Percentiles rank a stretch among this genome's conserved stretches.
These are phyloP conservation scores for Rosa rugosa DNA, from an alignment of 306 rosid species.

Conservation along the genomic window DNA sequence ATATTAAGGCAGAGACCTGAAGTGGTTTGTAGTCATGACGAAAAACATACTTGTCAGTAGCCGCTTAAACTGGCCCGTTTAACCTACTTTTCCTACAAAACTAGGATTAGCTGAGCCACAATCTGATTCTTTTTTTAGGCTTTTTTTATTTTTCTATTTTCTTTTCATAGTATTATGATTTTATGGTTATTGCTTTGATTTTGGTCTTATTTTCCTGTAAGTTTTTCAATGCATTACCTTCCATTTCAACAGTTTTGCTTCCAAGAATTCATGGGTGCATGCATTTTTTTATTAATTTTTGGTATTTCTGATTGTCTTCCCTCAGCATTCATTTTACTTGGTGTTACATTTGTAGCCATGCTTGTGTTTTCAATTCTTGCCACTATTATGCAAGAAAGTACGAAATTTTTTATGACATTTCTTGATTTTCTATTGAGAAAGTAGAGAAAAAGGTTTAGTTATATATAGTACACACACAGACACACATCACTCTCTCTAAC, in stretches of 20 bases:
- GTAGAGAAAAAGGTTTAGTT: background rate
- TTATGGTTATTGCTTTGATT: background rate
- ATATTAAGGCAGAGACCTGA: background rate
- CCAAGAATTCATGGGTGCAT: background rate
- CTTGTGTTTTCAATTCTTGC: background rate
- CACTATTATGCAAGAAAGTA: background rate
- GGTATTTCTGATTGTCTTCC: background rate
- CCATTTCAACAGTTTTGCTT: background rate
- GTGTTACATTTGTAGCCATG: background rate
- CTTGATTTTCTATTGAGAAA: background rate
- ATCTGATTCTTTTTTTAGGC: background rate
- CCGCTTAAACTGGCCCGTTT: background rate
- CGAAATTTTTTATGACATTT: background rate
- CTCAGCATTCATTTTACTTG: conserved; percentile 1
- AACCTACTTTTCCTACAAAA: background rate
- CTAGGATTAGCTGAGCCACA: background rate
- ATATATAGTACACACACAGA: no score
- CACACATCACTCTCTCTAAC: background rate
- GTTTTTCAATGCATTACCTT: background rate
- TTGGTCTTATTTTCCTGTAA: background rate
- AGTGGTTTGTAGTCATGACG: background rate
- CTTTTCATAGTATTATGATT: background rate
- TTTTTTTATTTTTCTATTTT: background rate
- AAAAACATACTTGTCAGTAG: background rate
- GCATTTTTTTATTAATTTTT: background rate